phyloP scores from a whole-genome alignment of 2,329 filamentous ascomycete genomes.

The Monosporascus ibericus region DNA sequence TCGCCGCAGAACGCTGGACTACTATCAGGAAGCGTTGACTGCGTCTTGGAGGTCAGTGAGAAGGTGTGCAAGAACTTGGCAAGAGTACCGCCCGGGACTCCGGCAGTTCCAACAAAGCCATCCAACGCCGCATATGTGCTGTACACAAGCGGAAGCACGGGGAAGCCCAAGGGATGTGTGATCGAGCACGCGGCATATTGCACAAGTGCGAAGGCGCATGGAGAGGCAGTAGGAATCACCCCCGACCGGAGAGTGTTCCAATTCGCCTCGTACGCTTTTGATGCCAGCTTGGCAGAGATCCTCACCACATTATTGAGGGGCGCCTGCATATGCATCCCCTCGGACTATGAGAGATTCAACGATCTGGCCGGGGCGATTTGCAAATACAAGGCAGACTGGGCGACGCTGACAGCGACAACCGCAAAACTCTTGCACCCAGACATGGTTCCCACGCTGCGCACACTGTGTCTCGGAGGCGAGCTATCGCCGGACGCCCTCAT shows the following conservation, averaged over 20 bases:
- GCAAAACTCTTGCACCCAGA: constrained; percentile 11
- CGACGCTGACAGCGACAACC: constrained; percentile 17
- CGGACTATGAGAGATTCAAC: constrained; percentile 28
- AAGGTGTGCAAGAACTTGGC: neutral
- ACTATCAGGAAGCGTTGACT: neutral
- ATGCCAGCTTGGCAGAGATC: constrained; percentile 28
- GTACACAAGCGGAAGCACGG: constrained; percentile 45
- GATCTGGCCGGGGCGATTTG: constrained; percentile 21
- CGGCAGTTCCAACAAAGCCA: neutral
- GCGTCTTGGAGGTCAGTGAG: neutral
- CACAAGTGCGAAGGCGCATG: constrained; percentile 1
- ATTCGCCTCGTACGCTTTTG: constrained; percentile 30
- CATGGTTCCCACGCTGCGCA: constrained; percentile 12
- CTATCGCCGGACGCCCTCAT: constrained; percentile 21
- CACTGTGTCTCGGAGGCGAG: constrained; percentile 19
- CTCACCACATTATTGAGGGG: constrained; percentile 30
- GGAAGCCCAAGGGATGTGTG: constrained; percentile 36
- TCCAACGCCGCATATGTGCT: constrained; percentile 29
- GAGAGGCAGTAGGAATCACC: neutral
- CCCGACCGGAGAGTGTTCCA: constrained; percentile 10
- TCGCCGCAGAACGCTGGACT: neutral
- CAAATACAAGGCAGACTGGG: constrained; percentile 9
- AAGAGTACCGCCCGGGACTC: neutral
- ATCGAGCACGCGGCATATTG: neutral
- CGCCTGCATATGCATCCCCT: constrained; percentile 32